phyloP scores from a whole-genome alignment of 2,329 filamentous ascomycete species.

The Botrytis galanthina region DNA sequence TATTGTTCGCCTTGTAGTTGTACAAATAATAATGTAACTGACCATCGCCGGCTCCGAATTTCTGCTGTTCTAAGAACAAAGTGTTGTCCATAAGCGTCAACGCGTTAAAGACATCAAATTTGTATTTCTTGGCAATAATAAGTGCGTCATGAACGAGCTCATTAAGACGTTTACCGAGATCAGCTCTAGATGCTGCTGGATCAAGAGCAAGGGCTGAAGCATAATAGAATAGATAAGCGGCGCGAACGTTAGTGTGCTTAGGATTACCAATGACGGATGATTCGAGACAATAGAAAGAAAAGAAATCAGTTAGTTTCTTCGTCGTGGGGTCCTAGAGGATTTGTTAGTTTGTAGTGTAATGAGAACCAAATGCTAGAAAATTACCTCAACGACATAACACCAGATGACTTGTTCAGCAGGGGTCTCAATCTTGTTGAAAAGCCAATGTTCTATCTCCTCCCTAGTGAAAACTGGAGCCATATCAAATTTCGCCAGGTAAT shows the following conservation, averaged over 20 bases:
- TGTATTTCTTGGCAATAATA: conserved; percentile 76
- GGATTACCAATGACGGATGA: conserved; percentile 84
- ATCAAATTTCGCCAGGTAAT: conserved; percentile 77
- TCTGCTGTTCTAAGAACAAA: conserved; percentile 88
- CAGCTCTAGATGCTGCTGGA: conserved; percentile 50
- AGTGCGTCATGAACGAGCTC: conserved; percentile 78
- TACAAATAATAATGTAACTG: conserved; percentile 96
- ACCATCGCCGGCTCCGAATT: conserved; percentile 92
- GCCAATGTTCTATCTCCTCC: conserved; percentile 85
- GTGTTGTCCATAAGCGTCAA: conserved; percentile 91
- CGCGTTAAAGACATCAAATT: conserved; percentile 96
- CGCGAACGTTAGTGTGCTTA: conserved; percentile 76
- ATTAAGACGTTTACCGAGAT: conserved; percentile 78
- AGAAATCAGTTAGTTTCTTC: conserved; percentile 89
- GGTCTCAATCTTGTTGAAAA: conserved; percentile 66
- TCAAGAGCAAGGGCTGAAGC: conserved; percentile 76
- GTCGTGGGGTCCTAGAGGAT: conserved; percentile 52
- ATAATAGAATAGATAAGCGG: conserved; percentile 97
- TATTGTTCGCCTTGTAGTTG: conserved; percentile 88
- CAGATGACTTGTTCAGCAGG: conserved; percentile 82
- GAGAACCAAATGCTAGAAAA: conserved; percentile 21
- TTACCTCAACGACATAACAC: conserved; percentile 84
- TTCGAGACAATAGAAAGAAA: conserved; percentile 94
- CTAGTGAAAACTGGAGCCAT: conserved; percentile 78
- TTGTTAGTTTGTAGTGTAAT: not conserved